phyloP scores from a whole-genome alignment of 257 asterid species.

The Thymus mandschuricus region DNA sequence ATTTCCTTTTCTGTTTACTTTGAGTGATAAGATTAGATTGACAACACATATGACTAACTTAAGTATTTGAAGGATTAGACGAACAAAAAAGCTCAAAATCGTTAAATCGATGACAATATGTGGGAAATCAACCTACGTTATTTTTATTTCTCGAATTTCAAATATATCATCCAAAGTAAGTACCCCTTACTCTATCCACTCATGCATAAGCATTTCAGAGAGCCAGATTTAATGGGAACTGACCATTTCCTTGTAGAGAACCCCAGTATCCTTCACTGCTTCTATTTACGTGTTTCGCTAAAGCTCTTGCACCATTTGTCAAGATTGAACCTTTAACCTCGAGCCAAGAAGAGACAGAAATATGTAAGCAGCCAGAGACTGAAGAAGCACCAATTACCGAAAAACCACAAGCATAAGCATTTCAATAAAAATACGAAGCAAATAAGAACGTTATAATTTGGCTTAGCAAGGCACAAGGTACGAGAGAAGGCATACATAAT shows the following conservation, averaged over 20 bases:
- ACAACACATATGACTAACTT: too few relatives aligned
- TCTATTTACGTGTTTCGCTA: slow-evolving; percentile 73
- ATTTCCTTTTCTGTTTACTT: too few relatives aligned
- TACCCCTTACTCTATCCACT: too few relatives aligned
- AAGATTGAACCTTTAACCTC: slow-evolving; percentile 72
- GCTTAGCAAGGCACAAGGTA: neutral
- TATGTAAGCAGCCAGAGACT: slow-evolving; percentile 24
- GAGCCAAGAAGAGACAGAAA: slow-evolving; percentile 31
- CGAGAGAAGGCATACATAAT: slow-evolving; percentile 19
- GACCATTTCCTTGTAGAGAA: slow-evolving; percentile 66
- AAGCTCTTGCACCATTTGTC: slow-evolving; percentile 89
- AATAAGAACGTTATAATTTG: neutral
- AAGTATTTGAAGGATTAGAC: too few relatives aligned
- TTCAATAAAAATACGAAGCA: slow-evolving; percentile 8
- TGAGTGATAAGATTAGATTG: too few relatives aligned
- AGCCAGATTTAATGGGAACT: slow-evolving; percentile 38
- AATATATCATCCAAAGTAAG: too few relatives aligned
- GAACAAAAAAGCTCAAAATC: too few relatives aligned
- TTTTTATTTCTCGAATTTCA: too few relatives aligned
- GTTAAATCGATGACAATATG: too few relatives aligned
- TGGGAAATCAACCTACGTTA: too few relatives aligned
- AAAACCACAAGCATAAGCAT: slow-evolving; percentile 1
- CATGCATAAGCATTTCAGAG: slow-evolving; percentile 1
- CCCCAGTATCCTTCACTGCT: slow-evolving; percentile 83
- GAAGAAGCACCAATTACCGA: slow-evolving; percentile 27